Conservation (phyloP, 768 basidiomycete genomes). For the Leccinum variicolor region DNA sequence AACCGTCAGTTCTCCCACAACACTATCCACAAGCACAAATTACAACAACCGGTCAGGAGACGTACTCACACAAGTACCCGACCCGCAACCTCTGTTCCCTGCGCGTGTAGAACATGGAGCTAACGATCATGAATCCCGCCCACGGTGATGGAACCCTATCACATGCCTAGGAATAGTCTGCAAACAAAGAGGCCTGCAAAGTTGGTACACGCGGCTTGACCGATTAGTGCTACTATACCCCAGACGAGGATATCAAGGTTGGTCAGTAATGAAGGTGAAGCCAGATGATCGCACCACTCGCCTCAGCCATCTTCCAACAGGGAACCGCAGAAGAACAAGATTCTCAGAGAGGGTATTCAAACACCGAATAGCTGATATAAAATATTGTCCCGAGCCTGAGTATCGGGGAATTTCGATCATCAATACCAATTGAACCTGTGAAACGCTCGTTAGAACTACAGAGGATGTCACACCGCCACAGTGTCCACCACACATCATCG, state of each 20-base stretch:
- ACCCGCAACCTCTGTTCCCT: conserved; percentile 65
- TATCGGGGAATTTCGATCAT: neutral
- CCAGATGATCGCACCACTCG: conserved; percentile 19
- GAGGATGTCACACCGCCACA: neutral
- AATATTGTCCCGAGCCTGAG: conserved; percentile 72
- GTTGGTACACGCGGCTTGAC: conserved; percentile 68
- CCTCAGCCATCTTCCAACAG: conserved; percentile 84
- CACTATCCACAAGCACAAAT: too few relatives aligned
- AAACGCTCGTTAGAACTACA: neutral
- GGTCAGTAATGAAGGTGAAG: neutral
- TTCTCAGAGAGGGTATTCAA: conserved; percentile 80
- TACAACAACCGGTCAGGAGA: too few relatives aligned
- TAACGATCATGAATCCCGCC: conserved; percentile 75
- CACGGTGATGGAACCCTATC: conserved; percentile 72
- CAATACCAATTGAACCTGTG: conserved; percentile 62
- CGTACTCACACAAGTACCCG: conserved; percentile 70
- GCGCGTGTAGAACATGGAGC: conserved; percentile 74
- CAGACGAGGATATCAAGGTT: conserved; percentile 69
- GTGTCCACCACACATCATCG: conserved; percentile 73
- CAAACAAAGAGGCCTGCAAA: conserved; percentile 64
- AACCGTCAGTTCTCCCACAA: neutral
- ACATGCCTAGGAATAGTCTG: conserved; percentile 65
- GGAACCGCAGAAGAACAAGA: conserved; percentile 65
- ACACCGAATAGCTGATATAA: conserved; percentile 65
- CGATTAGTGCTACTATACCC: conserved; percentile 55